Conservation (phyloP, 768 basidiomycete genomes). For the Suillus fuscotomentosus region DNA sequence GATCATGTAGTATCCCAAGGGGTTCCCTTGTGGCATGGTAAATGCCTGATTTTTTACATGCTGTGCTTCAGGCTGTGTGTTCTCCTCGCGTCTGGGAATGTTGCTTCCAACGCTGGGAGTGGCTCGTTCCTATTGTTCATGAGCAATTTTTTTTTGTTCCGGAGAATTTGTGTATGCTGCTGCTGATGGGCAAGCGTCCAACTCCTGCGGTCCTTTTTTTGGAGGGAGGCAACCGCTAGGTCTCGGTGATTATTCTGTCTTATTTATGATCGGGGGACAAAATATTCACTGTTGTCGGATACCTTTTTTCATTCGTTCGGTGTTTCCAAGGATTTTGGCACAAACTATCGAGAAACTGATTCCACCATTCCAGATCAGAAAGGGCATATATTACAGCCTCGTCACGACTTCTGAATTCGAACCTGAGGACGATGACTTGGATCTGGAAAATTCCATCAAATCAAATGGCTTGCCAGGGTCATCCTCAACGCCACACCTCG, state of each 20-base stretch:
- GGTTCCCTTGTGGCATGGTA: background rate
- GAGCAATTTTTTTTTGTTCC: no score
- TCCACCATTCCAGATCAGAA: constrained; percentile 46
- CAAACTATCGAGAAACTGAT: constrained; percentile 3
- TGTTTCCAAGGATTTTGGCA: background rate
- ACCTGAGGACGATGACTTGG: constrained; percentile 27
- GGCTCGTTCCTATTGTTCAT: background rate
- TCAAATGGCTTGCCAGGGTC: background rate
- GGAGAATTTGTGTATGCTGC: background rate
- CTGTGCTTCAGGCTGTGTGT: background rate
- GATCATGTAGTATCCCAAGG: background rate
- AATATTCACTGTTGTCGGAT: background rate
- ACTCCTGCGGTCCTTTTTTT: background rate
- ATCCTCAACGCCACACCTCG: constrained; percentile 17
- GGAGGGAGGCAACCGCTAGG: no score
- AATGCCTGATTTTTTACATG: background rate
- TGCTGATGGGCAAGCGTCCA: no score
- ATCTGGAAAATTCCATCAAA: constrained; percentile 6
- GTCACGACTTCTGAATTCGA: constrained; percentile 61
- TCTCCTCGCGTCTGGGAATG: no score
- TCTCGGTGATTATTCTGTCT: background rate
- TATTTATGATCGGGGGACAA: no score
- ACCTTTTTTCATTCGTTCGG: background rate
- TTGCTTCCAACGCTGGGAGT: background rate
- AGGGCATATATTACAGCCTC: constrained; percentile 62